Percentiles rank a stretch among this genome's conserved stretches.
Conservation (phyloP, 164 flowering plant genomes). For the Annona squamosa region DNA sequence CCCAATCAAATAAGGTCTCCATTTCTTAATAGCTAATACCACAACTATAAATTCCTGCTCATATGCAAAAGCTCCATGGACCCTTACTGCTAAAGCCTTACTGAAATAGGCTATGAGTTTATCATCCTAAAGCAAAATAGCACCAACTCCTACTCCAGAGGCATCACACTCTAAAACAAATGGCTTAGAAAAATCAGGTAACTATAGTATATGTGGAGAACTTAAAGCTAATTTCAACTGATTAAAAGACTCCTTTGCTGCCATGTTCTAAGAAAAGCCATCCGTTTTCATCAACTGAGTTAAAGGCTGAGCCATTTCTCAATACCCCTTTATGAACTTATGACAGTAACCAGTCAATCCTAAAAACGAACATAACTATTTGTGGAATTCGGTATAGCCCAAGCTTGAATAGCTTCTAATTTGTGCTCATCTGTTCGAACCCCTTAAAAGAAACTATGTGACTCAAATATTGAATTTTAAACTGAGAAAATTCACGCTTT, state of each 20-base stretch:
- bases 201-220: too few relatives aligned
- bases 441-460: neutral
- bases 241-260: too few relatives aligned
- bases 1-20: neutral
- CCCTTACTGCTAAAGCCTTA: neutral
- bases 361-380: neutral
- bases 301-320: too few relatives aligned
- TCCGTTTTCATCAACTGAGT: too few relatives aligned
- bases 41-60: neutral
- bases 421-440: neutral
- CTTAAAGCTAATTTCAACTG: too few relatives aligned
- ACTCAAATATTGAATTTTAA: neutral
- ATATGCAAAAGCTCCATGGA: neutral
- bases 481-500: neutral
- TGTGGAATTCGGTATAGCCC: neutral
- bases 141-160: neutral
- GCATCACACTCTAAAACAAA: neutral
- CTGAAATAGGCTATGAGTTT: neutral
- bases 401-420: neutral
- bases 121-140: neutral
- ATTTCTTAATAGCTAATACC: neutral
- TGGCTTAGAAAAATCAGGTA: too few relatives aligned
- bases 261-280: neutral
- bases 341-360: neutral
- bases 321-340: neutral